phyloP scores from a whole-genome alignment of 352 stramenopile genomes.

The Phytophthora niederhauseri region DNA sequence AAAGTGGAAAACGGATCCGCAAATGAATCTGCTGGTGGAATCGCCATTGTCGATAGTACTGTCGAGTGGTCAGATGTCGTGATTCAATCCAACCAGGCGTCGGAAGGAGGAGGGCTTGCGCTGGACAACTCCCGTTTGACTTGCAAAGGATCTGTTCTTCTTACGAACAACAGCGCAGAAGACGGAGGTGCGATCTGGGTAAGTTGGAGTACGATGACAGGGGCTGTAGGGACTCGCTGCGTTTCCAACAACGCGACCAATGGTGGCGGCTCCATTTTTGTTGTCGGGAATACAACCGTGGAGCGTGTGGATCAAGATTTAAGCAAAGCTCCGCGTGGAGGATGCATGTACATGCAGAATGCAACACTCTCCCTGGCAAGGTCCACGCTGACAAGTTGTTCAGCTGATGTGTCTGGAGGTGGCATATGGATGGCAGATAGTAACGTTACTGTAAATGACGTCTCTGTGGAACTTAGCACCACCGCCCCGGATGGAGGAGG shows the following conservation, averaged over 20 bases:
- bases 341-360: constrained; percentile 22
- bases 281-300: constrained; percentile 11
- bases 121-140: constrained; percentile 18
- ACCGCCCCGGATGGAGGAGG: constrained; percentile 27
- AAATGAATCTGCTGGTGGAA: constrained; percentile 23
- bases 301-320: constrained; percentile 19
- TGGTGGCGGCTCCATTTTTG: constrained; percentile 21
- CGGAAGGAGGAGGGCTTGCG: constrained; percentile 31
- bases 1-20: constrained; percentile 19
- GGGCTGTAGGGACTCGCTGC: constrained; percentile 13
- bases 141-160: constrained; percentile 14
- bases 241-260: constrained; percentile 19
- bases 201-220: constrained; percentile 19
- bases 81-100: constrained; percentile 23
- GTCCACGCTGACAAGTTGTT: constrained; percentile 9
- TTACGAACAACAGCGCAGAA: constrained; percentile 20
- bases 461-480: neutral
- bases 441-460: constrained; percentile 13
- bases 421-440: constrained; percentile 32
- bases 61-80: constrained; percentile 22
- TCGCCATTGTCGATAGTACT: constrained; percentile 29
- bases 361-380: constrained; percentile 15
- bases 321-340: constrained; percentile 18
- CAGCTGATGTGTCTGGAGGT: constrained; percentile 23
- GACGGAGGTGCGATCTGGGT: constrained; percentile 29